Evolutionary conservation across 345 rosid genomes (phyloP), one percentile per base, ranked within the genome.

Genomic region (Eucalyptus guilfoylei): DNA sequence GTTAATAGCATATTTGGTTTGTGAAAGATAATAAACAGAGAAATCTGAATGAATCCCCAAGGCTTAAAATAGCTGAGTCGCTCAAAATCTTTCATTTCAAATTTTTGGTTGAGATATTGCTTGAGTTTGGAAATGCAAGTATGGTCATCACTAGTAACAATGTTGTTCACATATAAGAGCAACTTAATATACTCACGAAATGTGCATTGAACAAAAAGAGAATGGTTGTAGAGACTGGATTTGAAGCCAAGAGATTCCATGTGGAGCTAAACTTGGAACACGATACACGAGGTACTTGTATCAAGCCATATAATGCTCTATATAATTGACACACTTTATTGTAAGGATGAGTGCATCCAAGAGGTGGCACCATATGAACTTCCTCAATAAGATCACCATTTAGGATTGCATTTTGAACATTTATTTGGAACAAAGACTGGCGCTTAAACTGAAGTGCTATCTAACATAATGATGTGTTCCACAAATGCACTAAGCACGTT

Each of bases 211-310:
- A 62, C 69, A 62, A 62, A 62, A 62, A 62, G 16, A 62, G 16
- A 12, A 28, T 62, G 32, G 8, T 62, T 4, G 12, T 62, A 62
- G 34, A 0, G 69, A 60, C 1, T 62, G 8, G 34, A 62, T 13
- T 62, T 60, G 69, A 30, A 62, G 69, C 5, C 69, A 6, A 62
- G 69, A 62, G 69, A 62, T 62, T 62, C 34, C 9, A 62, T 13
- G 16, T 62, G 9, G 69, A 62, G 34, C 15, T 28, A 62, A 3
- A 62, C 69, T 62, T 30, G 69, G 34, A 62, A 62, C 0, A 30
- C 0, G 1, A 13, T 30, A 14, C 5, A 62, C 1, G 1, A 28
- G 1, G 2, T 28, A 0, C 16, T 62, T 62, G 69, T 30, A 6
- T 62, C 8, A 30, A 30, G 69, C 34, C 16, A 62, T 62, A 28